These are phyloP conservation scores for Debaryomyces maramus DNA, from an alignment of 805 yeast genomes.

Conservation along the genomic window DNA sequence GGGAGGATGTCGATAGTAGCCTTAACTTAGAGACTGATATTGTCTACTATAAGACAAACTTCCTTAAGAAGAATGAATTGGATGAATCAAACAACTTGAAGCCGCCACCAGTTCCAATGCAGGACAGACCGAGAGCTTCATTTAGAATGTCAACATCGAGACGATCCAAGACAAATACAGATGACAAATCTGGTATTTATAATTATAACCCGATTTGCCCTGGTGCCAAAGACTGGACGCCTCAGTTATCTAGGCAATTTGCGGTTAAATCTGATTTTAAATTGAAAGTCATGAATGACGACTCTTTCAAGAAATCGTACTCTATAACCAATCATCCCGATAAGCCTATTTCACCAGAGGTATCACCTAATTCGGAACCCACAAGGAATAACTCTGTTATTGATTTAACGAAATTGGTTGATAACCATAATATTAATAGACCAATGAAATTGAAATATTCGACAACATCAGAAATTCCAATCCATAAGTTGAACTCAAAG, in stretches of 20 bases:
- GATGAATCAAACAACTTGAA: slow-evolving; percentile 10
- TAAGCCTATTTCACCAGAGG: slow-evolving; percentile 41
- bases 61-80: slow-evolving; percentile 37
- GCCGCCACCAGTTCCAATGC: slow-evolving; percentile 3
- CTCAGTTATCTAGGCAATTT: slow-evolving; percentile 27
- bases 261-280: slow-evolving; percentile 34
- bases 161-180: slow-evolving; percentile 1
- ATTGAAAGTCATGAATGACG: slow-evolving; percentile 38
- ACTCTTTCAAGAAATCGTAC: slow-evolving; percentile 34
- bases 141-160: slow-evolving; percentile 23
- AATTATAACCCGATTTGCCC: slow-evolving; percentile 35
- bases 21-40: slow-evolving; percentile 43
- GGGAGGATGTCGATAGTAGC: slow-evolving; percentile 26
- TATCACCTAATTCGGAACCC: slow-evolving; percentile 43
- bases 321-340: slow-evolving; percentile 31
- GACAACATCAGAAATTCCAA: slow-evolving; percentile 38
- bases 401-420: slow-evolving; percentile 34
- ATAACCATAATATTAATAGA: slow-evolving; percentile 35
- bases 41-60: slow-evolving; percentile 45
- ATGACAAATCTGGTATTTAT: slow-evolving; percentile 9
- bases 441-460: slow-evolving; percentile 43
- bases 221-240: slow-evolving; percentile 42
- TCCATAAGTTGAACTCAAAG: slow-evolving; percentile 37
- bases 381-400: slow-evolving; percentile 42
- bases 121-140: slow-evolving; percentile 33